Conservation (phyloP, 2,329 filamentous ascomycete species). For the Gyromitra esculenta region DNA sequence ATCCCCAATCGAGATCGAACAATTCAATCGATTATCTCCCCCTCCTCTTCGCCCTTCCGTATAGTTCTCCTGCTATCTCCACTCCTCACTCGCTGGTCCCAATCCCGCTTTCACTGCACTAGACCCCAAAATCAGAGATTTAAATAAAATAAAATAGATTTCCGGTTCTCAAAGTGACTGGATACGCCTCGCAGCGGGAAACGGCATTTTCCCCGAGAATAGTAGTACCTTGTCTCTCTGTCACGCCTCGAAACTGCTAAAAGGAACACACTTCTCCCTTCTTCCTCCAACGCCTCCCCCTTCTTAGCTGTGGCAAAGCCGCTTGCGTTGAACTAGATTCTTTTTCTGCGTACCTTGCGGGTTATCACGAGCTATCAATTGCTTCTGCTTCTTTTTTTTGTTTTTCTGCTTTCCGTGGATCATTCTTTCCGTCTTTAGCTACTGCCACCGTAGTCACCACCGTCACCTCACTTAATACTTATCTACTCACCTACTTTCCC, state of each 20-base stretch:
- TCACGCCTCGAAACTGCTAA: constrained; percentile 50
- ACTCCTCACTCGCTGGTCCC: constrained; percentile 34
- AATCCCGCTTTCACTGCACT: constrained; percentile 24
- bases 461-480: neutral
- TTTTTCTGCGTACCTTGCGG: constrained; percentile 40
- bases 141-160: constrained; percentile 50
- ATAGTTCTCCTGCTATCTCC: constrained; percentile 30
- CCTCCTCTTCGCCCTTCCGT: constrained; percentile 46
- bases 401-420: constrained; percentile 30
- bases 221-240: constrained; percentile 40
- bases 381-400: constrained; percentile 39
- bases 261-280: constrained; percentile 51
- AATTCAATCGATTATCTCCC: constrained; percentile 47
- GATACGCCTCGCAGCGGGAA: constrained; percentile 41
- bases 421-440: constrained; percentile 30
- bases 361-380: constrained; percentile 45
- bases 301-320: constrained; percentile 40
- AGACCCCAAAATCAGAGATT: constrained; percentile 37
- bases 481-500: neutral
- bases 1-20: constrained; percentile 54
- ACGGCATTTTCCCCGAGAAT: constrained; percentile 47
- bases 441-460: constrained; percentile 4
- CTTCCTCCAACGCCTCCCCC: constrained; percentile 31
- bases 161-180: constrained; percentile 38
- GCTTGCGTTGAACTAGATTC: constrained; percentile 30